Conservation (phyloP, 257 asterid genomes). For the Coffea eugenioides region DNA sequence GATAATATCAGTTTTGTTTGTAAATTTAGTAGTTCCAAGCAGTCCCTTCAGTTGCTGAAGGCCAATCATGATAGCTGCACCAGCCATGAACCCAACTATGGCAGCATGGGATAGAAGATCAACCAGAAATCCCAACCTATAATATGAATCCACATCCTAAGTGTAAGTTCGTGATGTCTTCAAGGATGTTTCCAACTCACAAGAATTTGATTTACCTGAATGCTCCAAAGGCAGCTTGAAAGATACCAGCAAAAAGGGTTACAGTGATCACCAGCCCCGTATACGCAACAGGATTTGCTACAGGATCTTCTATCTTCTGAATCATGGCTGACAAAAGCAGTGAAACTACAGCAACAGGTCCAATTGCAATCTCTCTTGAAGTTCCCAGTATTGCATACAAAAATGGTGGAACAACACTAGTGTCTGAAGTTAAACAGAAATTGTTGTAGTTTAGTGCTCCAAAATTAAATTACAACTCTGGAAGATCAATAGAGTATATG, state of each 20-base stretch:
- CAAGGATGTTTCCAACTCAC: too few relatives aligned
- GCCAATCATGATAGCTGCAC: conserved; percentile 49
- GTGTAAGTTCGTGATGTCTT: too few relatives aligned
- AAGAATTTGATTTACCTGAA: conserved; percentile 40
- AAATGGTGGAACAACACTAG: conserved; percentile 47
- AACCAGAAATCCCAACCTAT: conserved; percentile 44
- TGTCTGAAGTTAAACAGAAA: conserved; percentile 19
- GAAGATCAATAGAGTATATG: background rate
- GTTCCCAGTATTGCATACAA: conserved; percentile 40
- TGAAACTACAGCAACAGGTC: conserved; percentile 51
- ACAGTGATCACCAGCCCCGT: conserved; percentile 67
- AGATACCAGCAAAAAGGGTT: conserved; percentile 57
- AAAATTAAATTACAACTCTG: background rate
- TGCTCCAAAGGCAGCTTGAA: conserved; percentile 63
- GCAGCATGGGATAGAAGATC: conserved; percentile 52
- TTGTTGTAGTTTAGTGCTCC: background rate
- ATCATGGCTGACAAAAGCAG: conserved; percentile 38
- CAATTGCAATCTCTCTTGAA: conserved; percentile 47
- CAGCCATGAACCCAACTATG: conserved; percentile 52
- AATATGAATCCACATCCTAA: background rate
- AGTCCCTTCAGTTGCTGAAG: conserved; percentile 47
- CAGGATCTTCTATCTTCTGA: conserved; percentile 34
- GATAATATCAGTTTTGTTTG: conserved; percentile 37
- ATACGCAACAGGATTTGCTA: conserved; percentile 43
- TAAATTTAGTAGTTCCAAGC: conserved; percentile 35